Percentiles rank a stretch among this genome's conserved stretches.
phyloP scores from a whole-genome alignment of 2,329 filamentous ascomycete genomes.

The Xylaria sp. region DNA sequence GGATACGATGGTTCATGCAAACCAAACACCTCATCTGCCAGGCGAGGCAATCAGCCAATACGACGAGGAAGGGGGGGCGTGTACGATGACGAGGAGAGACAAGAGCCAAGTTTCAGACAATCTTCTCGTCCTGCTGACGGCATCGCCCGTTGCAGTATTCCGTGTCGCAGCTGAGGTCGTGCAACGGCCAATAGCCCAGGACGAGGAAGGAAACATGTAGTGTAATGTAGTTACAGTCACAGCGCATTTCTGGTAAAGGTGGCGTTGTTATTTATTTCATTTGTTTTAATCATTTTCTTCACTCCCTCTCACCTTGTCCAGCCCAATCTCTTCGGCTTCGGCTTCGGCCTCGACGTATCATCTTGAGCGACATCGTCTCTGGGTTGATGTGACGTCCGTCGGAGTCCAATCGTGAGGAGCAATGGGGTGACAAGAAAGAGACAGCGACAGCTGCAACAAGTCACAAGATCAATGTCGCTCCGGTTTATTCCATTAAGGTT shows the following conservation, averaged over 20 bases:
- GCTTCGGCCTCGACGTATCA: conserved; percentile 4
- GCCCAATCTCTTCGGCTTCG: background rate
- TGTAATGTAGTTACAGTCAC: conserved; percentile 14
- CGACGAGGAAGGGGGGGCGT: conserved; percentile 9
- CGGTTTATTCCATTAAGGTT: conserved; percentile 7
- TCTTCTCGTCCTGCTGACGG: conserved; percentile 26
- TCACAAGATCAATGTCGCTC: conserved; percentile 31
- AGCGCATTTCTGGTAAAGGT: conserved; percentile 18
- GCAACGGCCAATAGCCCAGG: conserved; percentile 17
- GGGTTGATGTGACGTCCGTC: conserved; percentile 15
- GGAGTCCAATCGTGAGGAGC: conserved; percentile 8
- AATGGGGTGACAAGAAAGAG: conserved; percentile 17
- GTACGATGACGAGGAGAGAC: conserved; percentile 15
- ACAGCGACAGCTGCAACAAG: conserved; percentile 26
- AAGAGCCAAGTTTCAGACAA: conserved; percentile 25
- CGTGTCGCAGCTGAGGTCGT: conserved; percentile 34
- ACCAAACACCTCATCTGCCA: conserved; percentile 10
- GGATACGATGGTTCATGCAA: conserved; percentile 28
- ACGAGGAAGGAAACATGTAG: background rate
- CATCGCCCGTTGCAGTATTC: conserved; percentile 36
- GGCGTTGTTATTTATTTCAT: conserved; percentile 15
- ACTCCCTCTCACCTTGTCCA: conserved; percentile 4
- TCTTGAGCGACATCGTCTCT: conserved; percentile 1
- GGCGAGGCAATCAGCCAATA: conserved; percentile 11
- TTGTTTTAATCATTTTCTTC: no score